These are phyloP conservation scores for Blastobotrys aristatus DNA, from an alignment of 1,139 yeast genomes.

Conservation along the genomic window DNA sequence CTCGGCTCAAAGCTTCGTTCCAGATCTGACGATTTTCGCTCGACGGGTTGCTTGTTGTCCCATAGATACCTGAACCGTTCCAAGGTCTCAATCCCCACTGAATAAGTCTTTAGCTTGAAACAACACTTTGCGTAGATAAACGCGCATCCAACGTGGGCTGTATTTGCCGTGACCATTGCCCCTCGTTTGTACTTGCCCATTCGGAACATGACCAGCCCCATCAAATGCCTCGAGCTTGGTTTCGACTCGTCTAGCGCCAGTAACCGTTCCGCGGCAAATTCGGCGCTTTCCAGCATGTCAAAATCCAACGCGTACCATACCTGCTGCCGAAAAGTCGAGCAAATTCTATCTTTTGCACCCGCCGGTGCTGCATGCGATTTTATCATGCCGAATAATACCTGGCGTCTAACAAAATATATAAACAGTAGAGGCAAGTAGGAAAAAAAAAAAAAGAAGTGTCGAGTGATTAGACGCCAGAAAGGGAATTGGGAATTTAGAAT, in stretches of 20 bases:
- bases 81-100: conserved; percentile 64
- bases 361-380: not conserved
- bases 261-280: conserved; percentile 73
- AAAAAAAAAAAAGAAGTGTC: not conserved
- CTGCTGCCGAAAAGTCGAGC: conserved; percentile 20
- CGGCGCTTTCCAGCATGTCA: conserved; percentile 66
- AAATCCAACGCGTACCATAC: conserved; percentile 68
- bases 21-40: conserved; percentile 6
- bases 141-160: conserved; percentile 55
- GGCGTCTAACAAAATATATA: not conserved
- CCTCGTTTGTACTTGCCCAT: conserved; percentile 57
- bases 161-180: conserved; percentile 28
- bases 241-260: conserved; percentile 49
- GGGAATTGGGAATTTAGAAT: not conserved
- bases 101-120: conserved; percentile 48
- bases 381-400: not conserved
- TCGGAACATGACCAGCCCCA: conserved; percentile 56
- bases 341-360: conserved; percentile 10
- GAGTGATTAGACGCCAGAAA: not conserved
- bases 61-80: conserved; percentile 26
- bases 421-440: too few species aligned
- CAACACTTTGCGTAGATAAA: conserved; percentile 67
- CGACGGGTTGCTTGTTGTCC: conserved; percentile 15
- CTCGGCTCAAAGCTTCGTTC: conserved; percentile 50
- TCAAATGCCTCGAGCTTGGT: conserved; percentile 53